Evolutionary conservation across 345 rosid genomes (phyloP).

Genomic region (Eucalyptus polyanthemos): DNA sequence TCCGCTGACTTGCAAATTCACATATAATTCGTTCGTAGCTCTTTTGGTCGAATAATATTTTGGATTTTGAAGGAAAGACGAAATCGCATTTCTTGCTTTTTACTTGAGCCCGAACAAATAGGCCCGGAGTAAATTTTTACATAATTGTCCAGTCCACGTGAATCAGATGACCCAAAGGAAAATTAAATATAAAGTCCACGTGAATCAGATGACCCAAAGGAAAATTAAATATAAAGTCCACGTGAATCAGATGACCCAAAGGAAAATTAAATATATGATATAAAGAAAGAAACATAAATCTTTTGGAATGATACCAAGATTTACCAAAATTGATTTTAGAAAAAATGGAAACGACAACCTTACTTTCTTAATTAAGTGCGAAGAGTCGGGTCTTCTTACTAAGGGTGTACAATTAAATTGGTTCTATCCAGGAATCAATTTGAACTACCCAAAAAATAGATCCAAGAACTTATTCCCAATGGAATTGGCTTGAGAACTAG

Average conservation of each 20-base stretch:
- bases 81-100: background rate
- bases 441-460: no score
- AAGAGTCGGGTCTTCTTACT: background rate
- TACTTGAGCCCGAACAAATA: background rate
- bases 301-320: background rate
- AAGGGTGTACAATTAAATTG: no score
- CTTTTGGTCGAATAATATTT: background rate
- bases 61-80: background rate
- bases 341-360: background rate
- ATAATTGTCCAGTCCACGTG: background rate
- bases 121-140: background rate
- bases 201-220: no score
- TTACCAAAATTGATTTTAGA: background rate
- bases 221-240: background rate
- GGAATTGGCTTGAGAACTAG: no score
- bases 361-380: background rate
- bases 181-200: no score
- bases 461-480: no score
- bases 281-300: background rate
- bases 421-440: no score
- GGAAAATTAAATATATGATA: background rate
- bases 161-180: background rate
- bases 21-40: background rate
- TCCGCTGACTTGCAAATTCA: background rate
- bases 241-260: background rate